These are phyloP conservation scores for Globisporangium cylindrosporum DNA, from an alignment of 352 stramenopile species.

Conservation along the genomic window DNA sequence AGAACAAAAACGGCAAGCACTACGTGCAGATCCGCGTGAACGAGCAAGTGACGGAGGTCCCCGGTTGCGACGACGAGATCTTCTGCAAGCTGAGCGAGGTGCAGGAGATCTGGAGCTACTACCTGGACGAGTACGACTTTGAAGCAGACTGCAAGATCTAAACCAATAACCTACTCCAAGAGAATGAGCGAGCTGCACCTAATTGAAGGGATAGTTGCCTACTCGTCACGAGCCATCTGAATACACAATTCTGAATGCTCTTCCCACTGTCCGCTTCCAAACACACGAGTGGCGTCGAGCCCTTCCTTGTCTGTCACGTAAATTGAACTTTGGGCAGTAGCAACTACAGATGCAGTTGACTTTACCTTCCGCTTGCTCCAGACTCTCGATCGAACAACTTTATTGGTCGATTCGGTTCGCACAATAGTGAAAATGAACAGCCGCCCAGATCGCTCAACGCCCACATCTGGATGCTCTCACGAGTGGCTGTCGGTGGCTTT, in stretches of 20 bases:
- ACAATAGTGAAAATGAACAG: too few relatives aligned
- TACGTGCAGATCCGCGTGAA: constrained; percentile 50
- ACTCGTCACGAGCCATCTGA: not conserved
- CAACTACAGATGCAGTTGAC: too few relatives aligned
- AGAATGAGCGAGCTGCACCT: too few relatives aligned
- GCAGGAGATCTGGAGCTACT: constrained; percentile 49
- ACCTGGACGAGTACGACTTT: constrained; percentile 46
- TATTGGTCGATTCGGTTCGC: too few relatives aligned
- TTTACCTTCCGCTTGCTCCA: too few relatives aligned
- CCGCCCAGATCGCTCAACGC: too few relatives aligned
- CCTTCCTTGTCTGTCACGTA: not conserved
- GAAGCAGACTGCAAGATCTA: constrained; percentile 28
- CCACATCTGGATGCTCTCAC: too few relatives aligned
- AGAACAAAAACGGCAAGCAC: constrained; percentile 11
- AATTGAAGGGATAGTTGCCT: not conserved
- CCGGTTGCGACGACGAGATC: constrained; percentile 30
- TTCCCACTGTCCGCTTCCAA: not conserved
- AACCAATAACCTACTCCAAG: not conserved
- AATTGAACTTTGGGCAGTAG: too few relatives aligned
- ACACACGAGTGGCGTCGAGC: not conserved
- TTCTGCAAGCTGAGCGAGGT: constrained; percentile 44
- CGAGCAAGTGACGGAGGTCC: constrained; percentile 28
- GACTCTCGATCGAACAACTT: too few relatives aligned
- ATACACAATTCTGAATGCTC: not conserved
- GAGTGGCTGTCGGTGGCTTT: too few relatives aligned